phyloP scores from a whole-genome alignment of 768 basidiomycete genomes.

The Rhizopogon rudus region DNA sequence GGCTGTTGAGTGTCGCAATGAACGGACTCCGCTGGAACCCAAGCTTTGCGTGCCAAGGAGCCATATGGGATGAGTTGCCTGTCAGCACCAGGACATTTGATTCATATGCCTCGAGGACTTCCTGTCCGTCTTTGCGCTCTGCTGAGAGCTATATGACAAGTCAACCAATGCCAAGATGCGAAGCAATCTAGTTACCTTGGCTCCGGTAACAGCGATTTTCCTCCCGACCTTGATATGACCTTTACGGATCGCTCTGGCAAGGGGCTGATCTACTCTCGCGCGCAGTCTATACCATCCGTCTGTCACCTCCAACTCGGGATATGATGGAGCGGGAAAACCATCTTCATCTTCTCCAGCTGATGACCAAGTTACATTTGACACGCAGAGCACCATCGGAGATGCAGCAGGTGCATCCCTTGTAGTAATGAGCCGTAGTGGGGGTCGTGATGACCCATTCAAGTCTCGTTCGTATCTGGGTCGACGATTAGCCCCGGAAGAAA shows the following conservation, averaged over 20 bases:
- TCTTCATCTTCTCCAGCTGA: conserved; percentile 32
- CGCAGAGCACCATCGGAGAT: conserved; percentile 79
- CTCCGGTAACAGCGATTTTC: conserved; percentile 79
- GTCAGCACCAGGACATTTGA: conserved; percentile 60
- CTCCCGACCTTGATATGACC: conserved; percentile 70
- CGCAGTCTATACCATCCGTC: conserved; percentile 95
- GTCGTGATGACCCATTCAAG: conserved; percentile 69
- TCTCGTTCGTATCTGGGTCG: conserved; percentile 81
- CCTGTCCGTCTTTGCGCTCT: conserved; percentile 70
- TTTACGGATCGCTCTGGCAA: conserved; percentile 63
- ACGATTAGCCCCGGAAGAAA: neutral
- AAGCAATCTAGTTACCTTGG: conserved; percentile 50
- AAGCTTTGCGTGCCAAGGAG: conserved; percentile 84
- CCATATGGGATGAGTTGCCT: conserved; percentile 85
- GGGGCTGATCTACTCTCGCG: conserved; percentile 67
- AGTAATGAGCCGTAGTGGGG: conserved; percentile 74
- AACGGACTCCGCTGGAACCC: conserved; percentile 68
- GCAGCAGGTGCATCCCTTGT: conserved; percentile 79
- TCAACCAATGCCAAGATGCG: neutral
- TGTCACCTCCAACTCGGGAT: conserved; percentile 80
- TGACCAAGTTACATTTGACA: conserved; percentile 67
- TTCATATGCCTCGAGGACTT: conserved; percentile 77
- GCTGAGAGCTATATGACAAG: conserved; percentile 49
- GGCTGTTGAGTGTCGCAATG: conserved; percentile 71
- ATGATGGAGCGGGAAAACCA: conserved; percentile 29